Evolutionary conservation across 257 asterid species (phyloP).

Genomic region (Capsicum baccatum): DNA sequence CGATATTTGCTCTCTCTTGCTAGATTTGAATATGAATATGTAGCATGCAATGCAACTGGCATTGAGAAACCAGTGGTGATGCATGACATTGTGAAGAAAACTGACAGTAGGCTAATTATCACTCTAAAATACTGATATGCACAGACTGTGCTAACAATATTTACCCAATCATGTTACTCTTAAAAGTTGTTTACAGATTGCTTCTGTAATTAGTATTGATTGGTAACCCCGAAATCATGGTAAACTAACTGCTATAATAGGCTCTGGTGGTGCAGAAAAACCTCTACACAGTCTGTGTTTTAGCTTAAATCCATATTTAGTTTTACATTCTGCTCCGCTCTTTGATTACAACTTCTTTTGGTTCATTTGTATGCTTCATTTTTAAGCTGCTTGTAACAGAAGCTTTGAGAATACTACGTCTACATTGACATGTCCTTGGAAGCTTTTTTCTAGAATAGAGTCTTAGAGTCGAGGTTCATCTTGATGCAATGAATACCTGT

Average conservation of each 20-base stretch:
- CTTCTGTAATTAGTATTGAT: neutral
- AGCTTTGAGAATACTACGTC: too few species aligned
- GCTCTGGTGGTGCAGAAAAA: neutral
- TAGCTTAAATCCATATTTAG: neutral
- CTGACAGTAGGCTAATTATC: neutral
- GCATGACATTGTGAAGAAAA: neutral
- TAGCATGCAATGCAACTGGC: neutral
- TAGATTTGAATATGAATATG: neutral
- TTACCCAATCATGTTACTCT: too few species aligned
- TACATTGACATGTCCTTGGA: neutral
- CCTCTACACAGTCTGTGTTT: neutral
- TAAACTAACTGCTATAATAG: neutral
- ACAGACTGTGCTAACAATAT: neutral
- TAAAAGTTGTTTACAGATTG: too few species aligned
- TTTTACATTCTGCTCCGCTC: neutral
- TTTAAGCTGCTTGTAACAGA: neutral
- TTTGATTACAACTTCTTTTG: neutral
- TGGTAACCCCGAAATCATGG: neutral
- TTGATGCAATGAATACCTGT: neutral
- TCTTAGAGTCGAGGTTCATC: neutral
- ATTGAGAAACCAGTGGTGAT: neutral
- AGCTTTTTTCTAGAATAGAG: neutral
- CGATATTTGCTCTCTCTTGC: neutral
- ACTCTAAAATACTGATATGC: neutral
- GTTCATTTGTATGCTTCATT: neutral